Evolutionary conservation across 1,139 yeast genomes (phyloP), one percentile per base, ranked within the genome.

Genomic region (Zygosaccharomyces pseudobailii): DNA sequence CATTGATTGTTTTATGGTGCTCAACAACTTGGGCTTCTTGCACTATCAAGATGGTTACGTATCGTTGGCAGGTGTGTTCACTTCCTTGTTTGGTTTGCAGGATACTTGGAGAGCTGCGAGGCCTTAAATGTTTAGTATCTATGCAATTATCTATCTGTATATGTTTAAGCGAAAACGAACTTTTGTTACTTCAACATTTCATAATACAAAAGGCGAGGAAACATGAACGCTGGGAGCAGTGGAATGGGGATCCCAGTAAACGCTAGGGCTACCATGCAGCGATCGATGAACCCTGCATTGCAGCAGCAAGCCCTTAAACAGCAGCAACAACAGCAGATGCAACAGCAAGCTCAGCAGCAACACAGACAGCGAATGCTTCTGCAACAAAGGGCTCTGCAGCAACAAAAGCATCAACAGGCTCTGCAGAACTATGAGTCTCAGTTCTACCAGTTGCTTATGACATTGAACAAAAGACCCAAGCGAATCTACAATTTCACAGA

Each of bases 61-160:
- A 47, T 97, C 96, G 43, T 71, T 84, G 54, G 90, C 94, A 40
- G 97, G 97, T 66, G 75, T 85, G 30, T 71, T 87, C 52, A 88
- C 97, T 28, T 84, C 96, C 36, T 52, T 83, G 48, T 72, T 89
- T 69, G 96, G 96, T 34, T 73, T 87, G 52, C 78, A 75, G 62
- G 89, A 87, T 58, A 70, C 85, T 55, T 90, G 73, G 74, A 57
- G 59, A 30, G 56, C 54, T 17, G 53, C 62, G 9, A 35, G 28
- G 13, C 23, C 34, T 17, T 45, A 30, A 40, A 7, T 24, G 3
- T 32, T 31, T 27, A 25, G 20, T 42, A 23, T 36, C 24, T 19
- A 20, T 23, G 9, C 9, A 25, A 21, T 31, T 32, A 25, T n/a
- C n/a, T n/a, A n/a, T 24, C 28, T 23, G 30, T 37, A 5, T 37